Evolutionary conservation across 108 stramenopile species (phyloP), one percentile per base, ranked within the genome.

Genomic region (Cyclotella distinguenda): DNA sequence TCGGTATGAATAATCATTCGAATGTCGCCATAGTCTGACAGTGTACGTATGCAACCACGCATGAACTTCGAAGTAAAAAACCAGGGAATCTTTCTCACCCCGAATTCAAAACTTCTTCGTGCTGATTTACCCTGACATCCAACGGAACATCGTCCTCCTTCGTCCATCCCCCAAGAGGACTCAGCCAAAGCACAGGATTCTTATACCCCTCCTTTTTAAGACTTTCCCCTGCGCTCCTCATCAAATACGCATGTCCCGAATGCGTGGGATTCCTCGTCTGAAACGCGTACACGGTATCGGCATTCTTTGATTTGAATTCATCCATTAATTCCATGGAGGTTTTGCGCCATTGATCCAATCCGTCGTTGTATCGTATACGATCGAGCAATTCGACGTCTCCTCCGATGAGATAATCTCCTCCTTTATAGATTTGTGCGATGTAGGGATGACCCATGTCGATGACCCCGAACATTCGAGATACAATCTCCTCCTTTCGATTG

Each of bases 251-350:
- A 83, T 98, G 98, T 8, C 98, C 98, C 0, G 98, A 89, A 84
- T 98, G 98, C 13, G 98, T 98, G 33, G 98, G 98, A 65, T 98
- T 98, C 26, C 98, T 72, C 15, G 98, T 98, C 72, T 98, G 98
- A 73, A 98, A 98, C 49, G 98, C 98, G 68, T 95, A 98, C 35
- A 98, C 96, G 1, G 95, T 96, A 83, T 98, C 98, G 15, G 98
- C 98, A 36, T 88, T 88, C 83, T 96, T 97, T 50, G 75, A 66
- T 60, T 95, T 84, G 64, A 98, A 98, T 71, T 98, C 94, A 27
- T 83, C 81, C 68, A 93, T 78, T 19, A 98, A 78, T 65, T 98
- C 96, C 34, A 56, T 77, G 36, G 89, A 86, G 9, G 98, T 97
- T 66, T 96, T 93, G 54, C 98, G 91, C 92, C 94, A 98, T 74